phyloP scores from a whole-genome alignment of 2,329 filamentous ascomycete genomes.

The Botryotinia calthae region DNA sequence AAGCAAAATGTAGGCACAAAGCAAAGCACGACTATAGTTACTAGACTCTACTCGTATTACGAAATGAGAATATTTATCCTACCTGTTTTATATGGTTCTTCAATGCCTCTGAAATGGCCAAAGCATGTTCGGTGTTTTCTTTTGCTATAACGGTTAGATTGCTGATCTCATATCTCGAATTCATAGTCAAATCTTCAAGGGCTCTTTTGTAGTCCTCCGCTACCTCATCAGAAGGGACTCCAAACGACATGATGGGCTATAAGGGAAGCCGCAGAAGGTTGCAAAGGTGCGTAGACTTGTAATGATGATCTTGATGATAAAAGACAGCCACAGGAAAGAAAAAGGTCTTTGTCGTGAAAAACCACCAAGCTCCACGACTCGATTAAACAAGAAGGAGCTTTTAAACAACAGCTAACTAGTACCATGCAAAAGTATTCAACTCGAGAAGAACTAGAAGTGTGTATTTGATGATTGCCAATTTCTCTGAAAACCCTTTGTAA shows the following conservation, averaged over 20 bases:
- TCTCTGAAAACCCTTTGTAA: constrained; percentile 28
- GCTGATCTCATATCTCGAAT: constrained; percentile 93
- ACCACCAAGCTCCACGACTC: constrained; percentile 32
- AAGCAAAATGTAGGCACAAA: constrained; percentile 30
- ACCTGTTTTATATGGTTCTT: constrained; percentile 94
- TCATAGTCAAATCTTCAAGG: constrained; percentile 84
- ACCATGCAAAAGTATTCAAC: constrained; percentile 40
- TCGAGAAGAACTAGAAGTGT: constrained; percentile 40
- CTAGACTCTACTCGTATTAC: constrained; percentile 25
- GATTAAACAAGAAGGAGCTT: constrained; percentile 31
- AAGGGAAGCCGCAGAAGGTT: constrained; percentile 29
- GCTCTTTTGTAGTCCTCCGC: constrained; percentile 93
- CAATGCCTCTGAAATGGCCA: constrained; percentile 85
- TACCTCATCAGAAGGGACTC: constrained; percentile 69
- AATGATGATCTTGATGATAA: constrained; percentile 26
- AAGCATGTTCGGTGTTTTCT: constrained; percentile 93
- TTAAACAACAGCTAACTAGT: constrained; percentile 40
- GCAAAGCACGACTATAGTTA: constrained; percentile 22
- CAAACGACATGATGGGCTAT: constrained; percentile 59
- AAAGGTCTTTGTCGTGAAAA: constrained; percentile 32
- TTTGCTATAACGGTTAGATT: constrained; percentile 96
- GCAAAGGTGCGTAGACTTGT: constrained; percentile 24
- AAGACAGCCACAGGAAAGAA: constrained; percentile 31
- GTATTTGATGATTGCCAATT: constrained; percentile 39
- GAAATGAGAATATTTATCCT: constrained; percentile 47